phyloP scores from a whole-genome alignment of 2,329 filamentous ascomycete genomes.

The Colletotrichum paranaense region DNA sequence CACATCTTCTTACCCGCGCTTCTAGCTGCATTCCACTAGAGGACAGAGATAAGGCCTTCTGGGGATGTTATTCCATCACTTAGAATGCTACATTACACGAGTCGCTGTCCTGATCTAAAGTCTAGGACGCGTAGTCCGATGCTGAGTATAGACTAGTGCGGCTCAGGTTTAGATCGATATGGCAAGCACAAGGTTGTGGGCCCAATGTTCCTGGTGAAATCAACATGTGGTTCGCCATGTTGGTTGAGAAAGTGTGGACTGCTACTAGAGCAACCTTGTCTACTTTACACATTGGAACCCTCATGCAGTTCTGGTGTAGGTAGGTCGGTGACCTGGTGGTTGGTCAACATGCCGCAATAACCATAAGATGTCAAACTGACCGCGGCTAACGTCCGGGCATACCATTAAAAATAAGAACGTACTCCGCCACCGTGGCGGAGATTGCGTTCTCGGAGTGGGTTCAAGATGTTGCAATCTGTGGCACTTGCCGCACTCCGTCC shows the following conservation, averaged over 20 bases:
- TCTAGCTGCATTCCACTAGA: neutral
- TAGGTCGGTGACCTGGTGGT: neutral
- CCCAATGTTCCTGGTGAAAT: neutral
- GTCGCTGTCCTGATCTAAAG: neutral
- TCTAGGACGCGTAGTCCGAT: neutral
- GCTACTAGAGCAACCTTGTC: neutral
- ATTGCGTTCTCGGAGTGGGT: neutral
- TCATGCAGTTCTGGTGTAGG: neutral
- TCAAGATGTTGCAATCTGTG: neutral
- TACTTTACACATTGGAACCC: neutral
- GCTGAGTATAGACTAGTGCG: neutral
- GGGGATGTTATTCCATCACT: neutral
- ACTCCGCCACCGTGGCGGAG: neutral
- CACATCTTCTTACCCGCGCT: neutral
- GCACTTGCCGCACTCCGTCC: neutral
- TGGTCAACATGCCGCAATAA: neutral
- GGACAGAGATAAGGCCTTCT: neutral
- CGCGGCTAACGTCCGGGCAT: neutral
- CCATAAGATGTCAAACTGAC: neutral
- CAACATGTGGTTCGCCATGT: neutral
- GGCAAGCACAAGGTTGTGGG: neutral
- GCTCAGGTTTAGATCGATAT: neutral
- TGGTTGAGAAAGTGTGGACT: neutral
- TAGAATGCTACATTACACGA: neutral
- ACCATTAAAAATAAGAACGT: neutral